phyloP scores from a whole-genome alignment of 495 filamentous ascomycete genomes.

The Hyaloscypha finlandica region DNA sequence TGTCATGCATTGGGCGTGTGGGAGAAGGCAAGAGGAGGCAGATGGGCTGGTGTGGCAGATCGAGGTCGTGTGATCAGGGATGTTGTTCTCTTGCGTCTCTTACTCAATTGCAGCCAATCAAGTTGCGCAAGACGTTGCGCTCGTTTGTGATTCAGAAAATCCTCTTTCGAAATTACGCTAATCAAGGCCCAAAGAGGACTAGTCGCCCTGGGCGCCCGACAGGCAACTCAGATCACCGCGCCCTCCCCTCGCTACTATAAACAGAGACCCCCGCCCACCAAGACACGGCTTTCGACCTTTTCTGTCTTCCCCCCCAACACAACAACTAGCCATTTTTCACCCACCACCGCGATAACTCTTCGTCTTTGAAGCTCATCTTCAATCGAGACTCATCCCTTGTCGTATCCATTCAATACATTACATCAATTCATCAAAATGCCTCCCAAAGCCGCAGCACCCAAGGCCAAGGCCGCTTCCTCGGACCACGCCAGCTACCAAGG shows the following conservation, averaged over 20 bases:
- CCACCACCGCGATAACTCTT: slow-evolving; percentile 3
- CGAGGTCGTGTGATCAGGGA: slow-evolving; percentile 16
- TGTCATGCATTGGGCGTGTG: slow-evolving; percentile 18
- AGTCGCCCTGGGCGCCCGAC: neutral
- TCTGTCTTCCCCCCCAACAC: slow-evolving; percentile 13
- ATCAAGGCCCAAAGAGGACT: neutral
- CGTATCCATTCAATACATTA: slow-evolving; percentile 22
- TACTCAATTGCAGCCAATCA: slow-evolving; percentile 4
- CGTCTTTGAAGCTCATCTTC: slow-evolving; percentile 8
- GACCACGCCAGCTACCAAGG: slow-evolving; percentile 32
- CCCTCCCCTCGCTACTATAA: slow-evolving; percentile 18
- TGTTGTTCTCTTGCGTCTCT: slow-evolving; percentile 8
- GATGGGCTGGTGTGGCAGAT: slow-evolving; percentile 23
- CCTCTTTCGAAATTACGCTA: neutral
- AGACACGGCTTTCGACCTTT: slow-evolving; percentile 19
- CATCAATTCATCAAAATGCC: slow-evolving; percentile 30
- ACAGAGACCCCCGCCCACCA: slow-evolving; percentile 14
- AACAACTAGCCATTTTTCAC: slow-evolving; percentile 7
- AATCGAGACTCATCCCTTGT: slow-evolving; percentile 6
- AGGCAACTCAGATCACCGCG: slow-evolving; percentile 2
- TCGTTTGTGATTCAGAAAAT: slow-evolving; percentile 19
- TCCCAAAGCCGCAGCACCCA: slow-evolving; percentile 29
- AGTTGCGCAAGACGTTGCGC: neutral
- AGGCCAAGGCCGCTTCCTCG: slow-evolving; percentile 24
- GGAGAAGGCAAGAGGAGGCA: slow-evolving; percentile 15